A percentile compares a stretch with the other conserved stretches of the same genome.
phyloP scores from a whole-genome alignment of 2,329 filamentous ascomycete genomes.

The Aspergillus fumigatus region DNA sequence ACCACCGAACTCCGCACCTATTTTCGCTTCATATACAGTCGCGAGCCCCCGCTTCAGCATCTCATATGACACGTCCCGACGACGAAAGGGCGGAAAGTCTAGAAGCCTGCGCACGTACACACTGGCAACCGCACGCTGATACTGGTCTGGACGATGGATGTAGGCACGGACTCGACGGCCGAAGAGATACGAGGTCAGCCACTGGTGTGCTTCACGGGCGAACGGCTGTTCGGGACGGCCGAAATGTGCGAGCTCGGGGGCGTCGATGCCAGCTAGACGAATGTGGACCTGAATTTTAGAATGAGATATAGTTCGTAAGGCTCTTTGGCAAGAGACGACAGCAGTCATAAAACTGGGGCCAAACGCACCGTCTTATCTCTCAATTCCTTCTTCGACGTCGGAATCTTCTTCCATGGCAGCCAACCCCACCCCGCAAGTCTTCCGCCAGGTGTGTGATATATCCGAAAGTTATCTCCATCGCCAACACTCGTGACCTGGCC shows the following conservation, averaged over 20 bases:
- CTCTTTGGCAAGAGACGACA: background rate
- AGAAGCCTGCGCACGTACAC: slow-evolving; percentile 63
- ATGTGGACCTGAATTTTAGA: slow-evolving; percentile 62
- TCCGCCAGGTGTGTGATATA: slow-evolving; percentile 95
- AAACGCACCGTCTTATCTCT: slow-evolving; percentile 69
- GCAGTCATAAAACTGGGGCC: slow-evolving; percentile 1
- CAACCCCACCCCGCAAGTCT: slow-evolving; percentile 86
- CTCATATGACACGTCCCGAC: slow-evolving; percentile 77
- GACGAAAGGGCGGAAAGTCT: slow-evolving; percentile 47
- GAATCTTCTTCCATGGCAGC: slow-evolving; percentile 68
- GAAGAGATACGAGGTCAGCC: slow-evolving; percentile 69
- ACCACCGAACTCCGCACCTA: slow-evolving; percentile 81
- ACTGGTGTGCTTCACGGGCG: slow-evolving; percentile 72
- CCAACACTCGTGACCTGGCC: slow-evolving; percentile 90
- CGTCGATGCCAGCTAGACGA: slow-evolving; percentile 86
- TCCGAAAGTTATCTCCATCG: slow-evolving; percentile 90
- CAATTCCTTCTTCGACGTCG: slow-evolving; percentile 62
- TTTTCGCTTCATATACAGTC: slow-evolving; percentile 90
- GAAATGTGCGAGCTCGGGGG: slow-evolving; percentile 89
- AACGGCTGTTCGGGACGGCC: slow-evolving; percentile 82
- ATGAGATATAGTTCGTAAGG: background rate
- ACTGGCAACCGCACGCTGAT: slow-evolving; percentile 82
- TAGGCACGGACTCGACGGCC: slow-evolving; percentile 73
- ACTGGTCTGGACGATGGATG: slow-evolving; percentile 83
- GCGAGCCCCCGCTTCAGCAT: slow-evolving; percentile 84